These are phyloP conservation scores for Trypanosoma caninum DNA, from an alignment of 208 protist genomes.

Conservation along the genomic window DNA sequence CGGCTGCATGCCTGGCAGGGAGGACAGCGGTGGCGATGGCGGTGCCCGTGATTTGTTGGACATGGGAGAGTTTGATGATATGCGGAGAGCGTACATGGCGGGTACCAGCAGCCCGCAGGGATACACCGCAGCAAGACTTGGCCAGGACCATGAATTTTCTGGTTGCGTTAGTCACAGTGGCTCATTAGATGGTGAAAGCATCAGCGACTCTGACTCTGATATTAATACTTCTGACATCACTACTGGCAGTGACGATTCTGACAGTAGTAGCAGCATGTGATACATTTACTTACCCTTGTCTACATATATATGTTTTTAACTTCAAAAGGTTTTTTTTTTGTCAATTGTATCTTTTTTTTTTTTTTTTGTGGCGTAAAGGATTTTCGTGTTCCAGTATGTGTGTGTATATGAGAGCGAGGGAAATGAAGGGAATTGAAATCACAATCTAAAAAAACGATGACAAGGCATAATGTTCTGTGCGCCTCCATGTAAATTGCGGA, in stretches of 20 bases:
- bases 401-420: not conserved
- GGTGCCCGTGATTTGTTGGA: conserved; percentile 4
- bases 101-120: not conserved
- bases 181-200: conserved; percentile 50
- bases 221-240: conserved; percentile 25
- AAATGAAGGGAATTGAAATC: not conserved
- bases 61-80: conserved; percentile 18
- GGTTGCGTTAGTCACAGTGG: conserved; percentile 31
- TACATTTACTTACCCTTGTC: conserved; percentile 14
- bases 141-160: conserved; percentile 23
- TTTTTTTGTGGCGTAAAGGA: not conserved
- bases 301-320: not conserved
- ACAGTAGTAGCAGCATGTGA: conserved; percentile 19
- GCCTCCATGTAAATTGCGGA: no score
- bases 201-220: conserved; percentile 17
- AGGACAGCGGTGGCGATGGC: not conserved
- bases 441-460: no score
- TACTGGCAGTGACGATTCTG: conserved; percentile 23
- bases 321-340: no score
- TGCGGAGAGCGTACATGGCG: not conserved
- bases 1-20: not conserved
- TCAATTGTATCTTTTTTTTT: no score
- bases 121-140: not conserved
- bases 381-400: not conserved
- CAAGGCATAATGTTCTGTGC: no score